A percentile compares a stretch with the other conserved stretches of the same genome.
Evolutionary conservation across 306 rosid species (phyloP).

Genomic region (Cyamopsis tetragonoloba): DNA sequence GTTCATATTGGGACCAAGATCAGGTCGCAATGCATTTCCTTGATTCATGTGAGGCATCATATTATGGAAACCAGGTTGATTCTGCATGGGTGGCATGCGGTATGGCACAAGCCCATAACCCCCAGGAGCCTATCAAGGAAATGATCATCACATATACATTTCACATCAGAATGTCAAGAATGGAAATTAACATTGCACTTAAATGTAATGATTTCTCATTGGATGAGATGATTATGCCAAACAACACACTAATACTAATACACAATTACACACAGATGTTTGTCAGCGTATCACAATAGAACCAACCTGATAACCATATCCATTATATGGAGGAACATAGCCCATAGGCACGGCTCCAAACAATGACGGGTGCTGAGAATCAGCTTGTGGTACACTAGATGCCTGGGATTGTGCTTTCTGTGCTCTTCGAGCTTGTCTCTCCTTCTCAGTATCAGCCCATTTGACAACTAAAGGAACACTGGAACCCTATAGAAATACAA

Average conservation of each 20-base stretch:
- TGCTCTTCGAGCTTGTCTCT: conserved; percentile 96
- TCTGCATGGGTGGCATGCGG: conserved; percentile 87
- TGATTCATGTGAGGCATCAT: conserved; percentile 81
- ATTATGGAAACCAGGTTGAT: conserved; percentile 85
- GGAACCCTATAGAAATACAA: conserved; percentile 63
- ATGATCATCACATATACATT: conserved; percentile 23
- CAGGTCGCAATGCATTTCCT: conserved; percentile 75
- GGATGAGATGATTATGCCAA: background rate
- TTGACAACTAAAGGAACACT: conserved; percentile 98
- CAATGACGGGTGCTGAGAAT: conserved; percentile 80
- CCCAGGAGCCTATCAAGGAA: conserved; percentile 69
- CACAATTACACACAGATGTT: background rate
- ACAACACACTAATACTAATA: conserved; percentile 4
- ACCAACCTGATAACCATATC: conserved; percentile 93
- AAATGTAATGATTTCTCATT: conserved; percentile 1
- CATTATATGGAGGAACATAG: conserved; percentile 86
- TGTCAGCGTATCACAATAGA: background rate
- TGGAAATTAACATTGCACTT: background rate
- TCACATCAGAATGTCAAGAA: background rate
- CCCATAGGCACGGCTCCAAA: conserved; percentile 93
- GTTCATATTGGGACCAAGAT: conserved; percentile 61
- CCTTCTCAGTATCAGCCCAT: conserved; percentile 99
- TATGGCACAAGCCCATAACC: conserved; percentile 83
- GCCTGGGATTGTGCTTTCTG: conserved; percentile 92
- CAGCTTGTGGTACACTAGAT: conserved; percentile 56